A percentile compares a stretch with the other conserved stretches of the same genome.
Evolutionary conservation across 768 basidiomycete species (phyloP).

Genomic region (Pulveroboletus sp.): DNA sequence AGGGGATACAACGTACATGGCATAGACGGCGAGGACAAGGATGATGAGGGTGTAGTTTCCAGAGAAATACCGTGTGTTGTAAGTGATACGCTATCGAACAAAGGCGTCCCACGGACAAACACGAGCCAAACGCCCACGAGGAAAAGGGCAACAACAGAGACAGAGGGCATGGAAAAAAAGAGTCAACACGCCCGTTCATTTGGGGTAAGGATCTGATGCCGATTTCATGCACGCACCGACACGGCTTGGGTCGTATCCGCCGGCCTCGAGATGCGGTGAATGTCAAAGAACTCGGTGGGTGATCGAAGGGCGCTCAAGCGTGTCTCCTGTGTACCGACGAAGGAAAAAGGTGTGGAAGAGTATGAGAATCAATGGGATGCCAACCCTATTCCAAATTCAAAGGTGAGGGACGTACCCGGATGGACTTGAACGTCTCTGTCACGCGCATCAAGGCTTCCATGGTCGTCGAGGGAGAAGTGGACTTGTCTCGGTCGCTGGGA

Average conservation of each 20-base stretch:
- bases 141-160: neutral
- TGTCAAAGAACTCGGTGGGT: conserved; percentile 78
- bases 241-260: conserved; percentile 77
- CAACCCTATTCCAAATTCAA: neutral
- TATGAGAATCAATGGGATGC: too few species aligned
- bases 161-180: neutral
- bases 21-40: conserved; percentile 76
- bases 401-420: conserved; percentile 50
- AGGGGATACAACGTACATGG: conserved; percentile 51
- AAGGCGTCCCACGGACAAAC: neutral
- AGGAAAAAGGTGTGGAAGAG: neutral
- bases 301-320: conserved; percentile 71
- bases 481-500: neutral
- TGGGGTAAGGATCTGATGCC: neutral
- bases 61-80: conserved; percentile 90
- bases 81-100: conserved; percentile 71
- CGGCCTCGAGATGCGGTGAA: conserved; percentile 78
- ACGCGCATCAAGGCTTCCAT: conserved; percentile 70
- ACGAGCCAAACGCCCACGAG: neutral
- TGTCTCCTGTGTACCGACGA: conserved; percentile 57
- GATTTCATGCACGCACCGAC: conserved; percentile 44
- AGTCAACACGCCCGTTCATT: neutral
- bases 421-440: conserved; percentile 63
- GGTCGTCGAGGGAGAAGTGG: conserved; percentile 5
- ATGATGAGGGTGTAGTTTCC: conserved; percentile 87